Evolutionary conservation across 2,329 filamentous ascomycete species (phyloP).

Genomic region (Phaeosphaeria sp.): DNA sequence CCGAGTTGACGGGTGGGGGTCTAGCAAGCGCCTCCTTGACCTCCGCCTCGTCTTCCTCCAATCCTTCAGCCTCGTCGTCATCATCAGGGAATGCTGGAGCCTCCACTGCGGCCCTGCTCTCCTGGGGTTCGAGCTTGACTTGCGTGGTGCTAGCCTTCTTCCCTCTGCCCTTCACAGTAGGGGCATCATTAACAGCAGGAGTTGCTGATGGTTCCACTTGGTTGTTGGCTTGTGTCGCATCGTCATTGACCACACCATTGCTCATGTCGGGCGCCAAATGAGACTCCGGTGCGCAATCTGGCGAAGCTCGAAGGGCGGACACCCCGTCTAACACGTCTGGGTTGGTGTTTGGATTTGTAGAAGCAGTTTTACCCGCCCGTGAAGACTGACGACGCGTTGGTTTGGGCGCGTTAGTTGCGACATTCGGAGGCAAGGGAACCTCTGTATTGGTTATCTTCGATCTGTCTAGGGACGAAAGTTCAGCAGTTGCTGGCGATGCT

Average conservation of each 20-base stretch:
- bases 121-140: constrained; percentile 35
- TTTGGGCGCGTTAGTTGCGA: constrained; percentile 17
- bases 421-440: constrained; percentile 32
- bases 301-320: constrained; percentile 52
- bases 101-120: constrained; percentile 20
- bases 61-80: constrained; percentile 56
- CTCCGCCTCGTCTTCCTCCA: constrained; percentile 62
- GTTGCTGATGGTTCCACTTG: constrained; percentile 24
- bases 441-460: constrained; percentile 27
- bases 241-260: constrained; percentile 4
- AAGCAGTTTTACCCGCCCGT: constrained; percentile 27
- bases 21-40: constrained; percentile 66
- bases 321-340: constrained; percentile 52
- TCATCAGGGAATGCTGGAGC: no score
- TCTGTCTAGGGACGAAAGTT: constrained; percentile 6
- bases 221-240: constrained; percentile 19
- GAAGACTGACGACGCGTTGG: constrained; percentile 35
- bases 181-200: no score
- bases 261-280: constrained; percentile 15
- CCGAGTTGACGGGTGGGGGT: constrained; percentile 81
- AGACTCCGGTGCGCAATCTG: constrained; percentile 38
- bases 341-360: constrained; percentile 45
- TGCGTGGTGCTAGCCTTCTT: constrained; percentile 31
- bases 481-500: constrained; percentile 13
- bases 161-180: constrained; percentile 29